Percentiles rank a stretch among this genome's conserved stretches.
Conservation (phyloP, 495 filamentous ascomycete species). For the Ascobolus immersus region DNA sequence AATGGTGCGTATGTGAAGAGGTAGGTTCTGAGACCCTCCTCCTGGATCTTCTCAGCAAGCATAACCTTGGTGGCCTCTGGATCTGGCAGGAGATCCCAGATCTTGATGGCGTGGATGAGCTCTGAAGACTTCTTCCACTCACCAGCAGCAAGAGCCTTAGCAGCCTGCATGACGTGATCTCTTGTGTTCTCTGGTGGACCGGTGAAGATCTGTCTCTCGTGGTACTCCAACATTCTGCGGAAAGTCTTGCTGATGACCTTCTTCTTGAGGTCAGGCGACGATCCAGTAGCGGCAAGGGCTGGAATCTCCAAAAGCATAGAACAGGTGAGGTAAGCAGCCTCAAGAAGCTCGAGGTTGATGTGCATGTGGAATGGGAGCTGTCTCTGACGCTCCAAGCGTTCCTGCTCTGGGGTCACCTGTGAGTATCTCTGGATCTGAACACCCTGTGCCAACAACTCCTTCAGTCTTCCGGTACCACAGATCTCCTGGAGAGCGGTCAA, state of each 20-base stretch:
- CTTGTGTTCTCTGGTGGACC: constrained; percentile 95
- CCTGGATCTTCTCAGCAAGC: constrained; percentile 92
- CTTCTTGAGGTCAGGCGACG: constrained; percentile 88
- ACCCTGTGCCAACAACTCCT: constrained; percentile 91
- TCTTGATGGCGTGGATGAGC: constrained; percentile 92
- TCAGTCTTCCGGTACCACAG: constrained; percentile 86
- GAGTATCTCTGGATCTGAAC: constrained; percentile 91
- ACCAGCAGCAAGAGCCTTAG: constrained; percentile 80
- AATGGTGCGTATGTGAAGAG: constrained; percentile 98
- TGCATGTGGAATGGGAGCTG: constrained; percentile 99
- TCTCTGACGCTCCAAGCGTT: constrained; percentile 81
- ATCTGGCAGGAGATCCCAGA: constrained; percentile 89
- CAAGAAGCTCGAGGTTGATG: constrained; percentile 94
- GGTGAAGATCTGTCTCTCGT: constrained; percentile 96
- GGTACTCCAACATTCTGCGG: constrained; percentile 95
- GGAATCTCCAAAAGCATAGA: constrained; percentile 98
- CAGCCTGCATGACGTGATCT: constrained; percentile 96
- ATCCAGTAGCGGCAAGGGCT: constrained; percentile 83
- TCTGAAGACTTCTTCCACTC: constrained; percentile 93
- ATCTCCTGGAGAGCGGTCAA: constrained; percentile 94
- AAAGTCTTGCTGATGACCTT: constrained; percentile 98
- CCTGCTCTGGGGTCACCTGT: constrained; percentile 88
- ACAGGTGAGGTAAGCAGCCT: constrained; percentile 95
- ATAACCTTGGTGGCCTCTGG: constrained; percentile 81
- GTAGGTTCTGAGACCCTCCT: constrained; percentile 91